A percentile compares a stretch with the other conserved stretches of the same genome.
Conservation (phyloP, 2,329 filamentous ascomycete species). For the Seiridium unicorne region DNA sequence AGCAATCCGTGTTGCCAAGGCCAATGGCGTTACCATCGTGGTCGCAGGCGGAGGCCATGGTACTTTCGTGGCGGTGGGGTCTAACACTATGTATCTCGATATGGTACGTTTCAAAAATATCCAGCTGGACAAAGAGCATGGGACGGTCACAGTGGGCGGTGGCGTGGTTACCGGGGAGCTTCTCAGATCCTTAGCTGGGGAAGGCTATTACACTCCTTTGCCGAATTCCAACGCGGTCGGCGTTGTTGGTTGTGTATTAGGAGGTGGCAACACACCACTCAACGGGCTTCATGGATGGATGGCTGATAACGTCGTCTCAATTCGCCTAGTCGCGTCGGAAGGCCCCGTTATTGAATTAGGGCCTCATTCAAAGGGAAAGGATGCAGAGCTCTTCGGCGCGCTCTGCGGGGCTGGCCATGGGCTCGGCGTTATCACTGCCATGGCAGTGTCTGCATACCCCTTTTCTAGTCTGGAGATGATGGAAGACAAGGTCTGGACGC, state of each 20-base stretch:
- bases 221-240: not conserved
- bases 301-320: not conserved
- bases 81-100: not conserved
- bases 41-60: not conserved
- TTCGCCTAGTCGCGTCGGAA: slow-evolving; percentile 2
- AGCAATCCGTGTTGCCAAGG: not conserved
- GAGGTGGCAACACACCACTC: not conserved
- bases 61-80: not conserved
- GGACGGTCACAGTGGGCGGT: not conserved
- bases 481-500: not conserved
- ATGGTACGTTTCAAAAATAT: not conserved
- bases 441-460: slow-evolving; percentile 4
- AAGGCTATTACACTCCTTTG: not conserved
- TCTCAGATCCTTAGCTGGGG: not conserved
- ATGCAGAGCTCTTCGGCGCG: not conserved
- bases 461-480: slow-evolving; percentile 13
- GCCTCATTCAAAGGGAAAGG: not conserved
- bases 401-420: slow-evolving; percentile 8
- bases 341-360: not conserved
- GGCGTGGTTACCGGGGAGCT: not conserved
- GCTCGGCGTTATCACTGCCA: slow-evolving; percentile 7
- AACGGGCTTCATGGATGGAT: slow-evolving; percentile 1
- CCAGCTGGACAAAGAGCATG: not conserved
- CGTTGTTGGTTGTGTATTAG: not conserved
- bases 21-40: not conserved